Evolutionary conservation across 2,329 filamentous ascomycete species (phyloP).

Genomic region (Lachnellula willkommii): DNA sequence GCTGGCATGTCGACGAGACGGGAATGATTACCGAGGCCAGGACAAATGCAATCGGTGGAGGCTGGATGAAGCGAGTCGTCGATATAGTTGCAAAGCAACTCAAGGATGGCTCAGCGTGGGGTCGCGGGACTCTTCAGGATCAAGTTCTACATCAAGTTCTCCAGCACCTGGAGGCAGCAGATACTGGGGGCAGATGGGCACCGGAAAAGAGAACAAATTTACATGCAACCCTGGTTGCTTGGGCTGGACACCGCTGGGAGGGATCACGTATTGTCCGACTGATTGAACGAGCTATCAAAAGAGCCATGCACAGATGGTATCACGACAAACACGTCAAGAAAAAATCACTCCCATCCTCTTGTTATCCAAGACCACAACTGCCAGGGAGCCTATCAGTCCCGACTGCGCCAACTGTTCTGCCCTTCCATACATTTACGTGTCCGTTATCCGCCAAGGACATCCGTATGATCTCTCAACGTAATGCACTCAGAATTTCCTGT

Average conservation of each 20-base stretch:
- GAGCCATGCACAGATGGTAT: conserved; percentile 81
- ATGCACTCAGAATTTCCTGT: conserved; percentile 86
- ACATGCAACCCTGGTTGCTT: conserved; percentile 40
- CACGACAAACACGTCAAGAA: conserved; percentile 67
- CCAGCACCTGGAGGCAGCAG: conserved; percentile 29
- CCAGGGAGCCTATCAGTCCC: conserved; percentile 71
- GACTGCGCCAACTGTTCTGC: conserved; percentile 85
- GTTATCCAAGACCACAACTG: conserved; percentile 68
- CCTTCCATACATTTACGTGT: conserved; percentile 96
- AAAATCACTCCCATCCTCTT: conserved; percentile 48
- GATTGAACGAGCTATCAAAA: conserved; percentile 75
- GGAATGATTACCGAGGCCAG: conserved; percentile 76
- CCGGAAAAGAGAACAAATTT: conserved; percentile 32
- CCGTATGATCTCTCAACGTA: conserved; percentile 88
- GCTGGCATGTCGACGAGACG: conserved; percentile 85
- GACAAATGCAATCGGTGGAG: conserved; percentile 55
- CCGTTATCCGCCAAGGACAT: conserved; percentile 88
- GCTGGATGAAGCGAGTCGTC: conserved; percentile 85
- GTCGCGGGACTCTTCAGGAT: conserved; percentile 61
- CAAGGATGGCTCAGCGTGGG: conserved; percentile 80
- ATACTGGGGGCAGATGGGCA: conserved; percentile 31
- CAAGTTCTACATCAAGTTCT: conserved; percentile 42
- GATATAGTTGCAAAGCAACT: conserved; percentile 88
- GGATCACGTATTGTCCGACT: conserved; percentile 79
- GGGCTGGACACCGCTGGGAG: conserved; percentile 79